Evolutionary conservation across 2,329 filamentous ascomycete species (phyloP).

Genomic region (Talaromyces piceae): DNA sequence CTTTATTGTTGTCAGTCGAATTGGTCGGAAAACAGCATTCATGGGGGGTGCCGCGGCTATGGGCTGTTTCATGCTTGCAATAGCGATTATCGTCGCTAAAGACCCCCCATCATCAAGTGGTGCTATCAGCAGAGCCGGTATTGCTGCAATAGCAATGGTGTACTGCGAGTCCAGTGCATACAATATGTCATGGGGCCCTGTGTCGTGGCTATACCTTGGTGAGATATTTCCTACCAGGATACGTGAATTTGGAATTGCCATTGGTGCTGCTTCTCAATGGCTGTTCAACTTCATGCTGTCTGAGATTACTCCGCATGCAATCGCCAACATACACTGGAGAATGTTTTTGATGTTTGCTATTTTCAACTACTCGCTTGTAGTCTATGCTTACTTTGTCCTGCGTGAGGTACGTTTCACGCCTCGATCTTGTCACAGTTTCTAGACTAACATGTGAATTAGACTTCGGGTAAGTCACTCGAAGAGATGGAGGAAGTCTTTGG

Average conservation of each 20-base stretch:
- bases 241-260: constrained; percentile 17
- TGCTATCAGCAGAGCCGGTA: constrained; percentile 24
- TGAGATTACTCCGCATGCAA: constrained; percentile 21
- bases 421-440: not conserved
- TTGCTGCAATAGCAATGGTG: constrained; percentile 46
- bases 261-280: constrained; percentile 17
- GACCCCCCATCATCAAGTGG: constrained; percentile 32
- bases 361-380: constrained; percentile 22
- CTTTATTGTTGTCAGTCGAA: constrained; percentile 43
- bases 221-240: constrained; percentile 18
- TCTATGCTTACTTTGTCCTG: not conserved
- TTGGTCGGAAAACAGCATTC: constrained; percentile 44
- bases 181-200: constrained; percentile 18
- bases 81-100: constrained; percentile 39
- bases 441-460: not conserved
- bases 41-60: constrained; percentile 43
- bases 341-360: constrained; percentile 40
- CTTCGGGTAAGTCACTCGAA: not conserved
- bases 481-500: constrained; percentile 1
- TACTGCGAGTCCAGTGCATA: constrained; percentile 13
- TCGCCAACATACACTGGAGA: constrained; percentile 37
- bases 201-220: constrained; percentile 18
- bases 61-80: constrained; percentile 46
- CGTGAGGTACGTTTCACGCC: not conserved
- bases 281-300: constrained; percentile 19